Evolutionary conservation across 179 eudicot genomes (phyloP), one percentile per base, ranked within the genome.

Genomic region (Pouteria campechiana): DNA sequence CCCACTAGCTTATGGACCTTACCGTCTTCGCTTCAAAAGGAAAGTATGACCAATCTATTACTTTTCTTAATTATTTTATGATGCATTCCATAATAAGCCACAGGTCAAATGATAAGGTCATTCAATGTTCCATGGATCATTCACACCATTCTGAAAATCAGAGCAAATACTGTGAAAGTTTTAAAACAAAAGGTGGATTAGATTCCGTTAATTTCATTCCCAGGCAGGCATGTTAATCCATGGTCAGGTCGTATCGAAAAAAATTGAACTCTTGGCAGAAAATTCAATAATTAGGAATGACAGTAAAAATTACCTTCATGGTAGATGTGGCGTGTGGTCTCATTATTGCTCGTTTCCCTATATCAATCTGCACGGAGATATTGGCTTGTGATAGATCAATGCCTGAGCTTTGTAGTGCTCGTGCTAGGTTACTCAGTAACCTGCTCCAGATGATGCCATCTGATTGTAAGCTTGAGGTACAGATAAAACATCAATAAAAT

Each of bases 301-400:
- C 4, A 46, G 20, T 20, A 9, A 13, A 21, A 38, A 41, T 21
- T 72, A 80, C 94, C 88, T 75, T 78, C 20, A 50, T 35, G 30
- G 38, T 29, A 14, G 69, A 64, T 17, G 69, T 44, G 20, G 74
- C 46, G 23, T 56, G 51, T 41, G 52, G 54, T 47, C 59, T 23
- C 17, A 49, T 49, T 35, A 73, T 76, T 52, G 84, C 73, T 51
- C 74, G 64, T 57, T 90, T 90, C 29, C 90, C 98, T 50, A 85
- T 58, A 70, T 90, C 93, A 27, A 90, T 73, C 63, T 90, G 79
- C 42, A 86, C 95, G 17, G 98, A 74, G 56, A 90, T 76, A 61
- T 55, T 85, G 44, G 97, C 95, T 28, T 81, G 81, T 24, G 97
- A 78, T 48, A 89, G 46, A 60, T 89, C 97, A 42, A 89, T 68